Conservation (phyloP, 2,329 filamentous ascomycete species). For the Nigrograna mackinnonii region DNA sequence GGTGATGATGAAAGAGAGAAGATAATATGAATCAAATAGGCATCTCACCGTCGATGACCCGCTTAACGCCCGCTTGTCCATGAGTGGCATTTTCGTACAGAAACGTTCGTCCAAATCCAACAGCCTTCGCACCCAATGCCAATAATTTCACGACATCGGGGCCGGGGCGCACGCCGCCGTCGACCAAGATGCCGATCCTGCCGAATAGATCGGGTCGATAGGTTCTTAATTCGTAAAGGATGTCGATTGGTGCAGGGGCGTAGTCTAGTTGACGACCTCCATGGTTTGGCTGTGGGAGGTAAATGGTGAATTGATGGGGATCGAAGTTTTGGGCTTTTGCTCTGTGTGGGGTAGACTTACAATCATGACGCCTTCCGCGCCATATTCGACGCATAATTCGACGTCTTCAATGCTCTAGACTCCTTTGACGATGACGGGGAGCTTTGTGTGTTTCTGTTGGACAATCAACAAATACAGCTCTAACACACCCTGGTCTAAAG, state of each 20-base stretch:
- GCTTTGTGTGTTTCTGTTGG: conserved; percentile 25
- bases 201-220: conserved; percentile 42
- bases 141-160: conserved; percentile 31
- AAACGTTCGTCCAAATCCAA: conserved; percentile 53
- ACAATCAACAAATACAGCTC: too few relatives aligned
- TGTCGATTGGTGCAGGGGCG: conserved; percentile 70
- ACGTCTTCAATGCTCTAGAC: conserved; percentile 35
- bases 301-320: too few relatives aligned
- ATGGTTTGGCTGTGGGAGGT: conserved; percentile 36
- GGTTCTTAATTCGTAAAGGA: conserved; percentile 75
- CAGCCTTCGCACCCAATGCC: conserved; percentile 41
- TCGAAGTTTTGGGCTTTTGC: too few relatives aligned
- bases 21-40: too few relatives aligned
- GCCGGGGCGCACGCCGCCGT: conserved; percentile 45
- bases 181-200: conserved; percentile 43
- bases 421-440: conserved; percentile 38
- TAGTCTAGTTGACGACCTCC: conserved; percentile 46
- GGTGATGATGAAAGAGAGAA: too few relatives aligned
- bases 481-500: too few relatives aligned
- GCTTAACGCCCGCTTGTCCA: conserved; percentile 65
- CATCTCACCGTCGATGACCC: conserved; percentile 45
- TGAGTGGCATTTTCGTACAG: conserved; percentile 57
- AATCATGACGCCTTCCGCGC: conserved; percentile 42
- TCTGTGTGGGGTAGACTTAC: not conserved
- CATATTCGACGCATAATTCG: conserved; percentile 33